Percentiles rank a stretch among this genome's conserved stretches.
phyloP scores from a whole-genome alignment of 78 protist genomes.

The Dictyostelium firmibasis region DNA sequence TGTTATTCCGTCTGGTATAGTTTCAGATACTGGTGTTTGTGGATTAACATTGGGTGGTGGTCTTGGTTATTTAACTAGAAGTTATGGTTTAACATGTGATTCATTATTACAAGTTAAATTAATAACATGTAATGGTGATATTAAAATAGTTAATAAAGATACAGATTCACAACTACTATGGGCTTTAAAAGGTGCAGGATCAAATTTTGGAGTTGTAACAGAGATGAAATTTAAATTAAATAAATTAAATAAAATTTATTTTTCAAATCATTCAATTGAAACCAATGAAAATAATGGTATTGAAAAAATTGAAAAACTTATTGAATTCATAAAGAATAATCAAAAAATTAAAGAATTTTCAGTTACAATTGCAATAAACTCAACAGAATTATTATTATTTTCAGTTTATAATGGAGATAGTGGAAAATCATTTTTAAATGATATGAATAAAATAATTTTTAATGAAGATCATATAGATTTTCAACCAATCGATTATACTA shows the following conservation, averaged over 20 bases:
- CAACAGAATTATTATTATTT: not conserved
- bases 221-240: not conserved
- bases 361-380: not conserved
- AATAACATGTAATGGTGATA: constrained; percentile 6
- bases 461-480: not conserved
- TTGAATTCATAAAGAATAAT: not conserved
- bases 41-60: constrained; percentile 55
- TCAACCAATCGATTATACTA: not conserved
- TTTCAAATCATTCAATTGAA: not conserved
- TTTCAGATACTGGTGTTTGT: constrained; percentile 36
- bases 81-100: constrained; percentile 3
- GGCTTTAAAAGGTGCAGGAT: constrained; percentile 43
- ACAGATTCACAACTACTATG: constrained; percentile 20
- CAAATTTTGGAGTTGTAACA: constrained; percentile 59
- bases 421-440: not conserved
- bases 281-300: not conserved
- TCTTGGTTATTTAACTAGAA: constrained; percentile 33
- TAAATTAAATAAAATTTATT: not conserved
- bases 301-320: not conserved
- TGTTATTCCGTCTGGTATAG: constrained; percentile 1
- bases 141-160: not conserved
- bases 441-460: not conserved
- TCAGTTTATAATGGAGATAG: not conserved
- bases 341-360: not conserved
- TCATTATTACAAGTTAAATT: not conserved